Conservation (phyloP, 2,329 filamentous ascomycete genomes). For the Fusarium aywerte region DNA sequence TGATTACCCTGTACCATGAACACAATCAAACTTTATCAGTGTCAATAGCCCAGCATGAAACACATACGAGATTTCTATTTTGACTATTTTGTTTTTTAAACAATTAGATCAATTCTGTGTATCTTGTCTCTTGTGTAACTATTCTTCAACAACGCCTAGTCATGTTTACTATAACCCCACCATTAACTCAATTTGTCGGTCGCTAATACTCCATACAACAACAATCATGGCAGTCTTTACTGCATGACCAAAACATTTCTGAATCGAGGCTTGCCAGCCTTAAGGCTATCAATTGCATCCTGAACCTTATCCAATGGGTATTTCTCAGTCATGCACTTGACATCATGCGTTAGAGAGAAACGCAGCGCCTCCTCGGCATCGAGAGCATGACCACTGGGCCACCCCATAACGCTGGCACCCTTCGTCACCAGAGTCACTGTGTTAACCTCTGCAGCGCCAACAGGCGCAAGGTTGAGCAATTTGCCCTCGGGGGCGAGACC, state of each 20-base stretch:
- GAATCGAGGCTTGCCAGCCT: constrained; percentile 58
- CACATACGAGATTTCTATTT: no score
- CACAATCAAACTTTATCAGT: background rate
- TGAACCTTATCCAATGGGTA: constrained; percentile 66
- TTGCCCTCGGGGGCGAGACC: constrained; percentile 67
- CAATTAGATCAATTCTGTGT: no score
- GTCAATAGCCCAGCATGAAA: no score
- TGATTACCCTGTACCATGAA: constrained; percentile 1
- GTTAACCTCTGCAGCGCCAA: constrained; percentile 59
- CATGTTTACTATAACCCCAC: background rate
- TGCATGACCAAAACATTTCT: constrained; percentile 55
- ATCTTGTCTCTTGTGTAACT: background rate
- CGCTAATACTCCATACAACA: no score
- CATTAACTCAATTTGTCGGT: background rate
- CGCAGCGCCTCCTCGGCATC: constrained; percentile 73
- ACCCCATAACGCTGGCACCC: constrained; percentile 71
- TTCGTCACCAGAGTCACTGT: constrained; percentile 56
- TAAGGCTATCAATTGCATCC: constrained; percentile 57
- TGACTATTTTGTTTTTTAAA: no score
- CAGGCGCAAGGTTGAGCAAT: constrained; percentile 67
- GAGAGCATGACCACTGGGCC: constrained; percentile 70
- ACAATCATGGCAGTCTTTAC: background rate
- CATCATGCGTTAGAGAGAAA: constrained; percentile 69
- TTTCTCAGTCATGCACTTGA: constrained; percentile 73
- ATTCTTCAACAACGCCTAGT: background rate